phyloP scores from a whole-genome alignment of 805 yeast species.

The Teunomyces cretensis region DNA sequence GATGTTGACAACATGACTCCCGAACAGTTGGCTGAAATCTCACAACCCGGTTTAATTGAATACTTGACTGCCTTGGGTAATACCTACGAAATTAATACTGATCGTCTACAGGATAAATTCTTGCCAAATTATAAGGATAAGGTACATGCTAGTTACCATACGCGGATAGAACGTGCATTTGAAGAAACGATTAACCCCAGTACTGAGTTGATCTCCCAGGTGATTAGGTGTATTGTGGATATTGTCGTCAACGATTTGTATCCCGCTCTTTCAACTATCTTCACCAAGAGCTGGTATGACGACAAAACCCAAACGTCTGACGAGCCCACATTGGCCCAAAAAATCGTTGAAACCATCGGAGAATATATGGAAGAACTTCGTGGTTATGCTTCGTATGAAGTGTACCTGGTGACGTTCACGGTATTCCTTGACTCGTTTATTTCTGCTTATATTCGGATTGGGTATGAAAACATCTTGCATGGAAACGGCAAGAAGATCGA shows the following conservation, averaged over 20 bases:
- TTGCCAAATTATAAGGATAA: slow-evolving; percentile 60
- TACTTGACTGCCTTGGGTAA: slow-evolving; percentile 81
- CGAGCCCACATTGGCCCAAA: slow-evolving; percentile 50
- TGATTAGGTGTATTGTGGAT: slow-evolving; percentile 65
- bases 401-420: slow-evolving; percentile 39
- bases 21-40: slow-evolving; percentile 35
- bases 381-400: slow-evolving; percentile 42
- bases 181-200: slow-evolving; percentile 54
- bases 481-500: slow-evolving; percentile 45
- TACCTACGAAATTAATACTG: slow-evolving; percentile 77
- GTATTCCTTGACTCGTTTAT: slow-evolving; percentile 39
- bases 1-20: slow-evolving; percentile 42
- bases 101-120: slow-evolving; percentile 63
- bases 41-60: slow-evolving; percentile 71
- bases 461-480: slow-evolving; percentile 39
- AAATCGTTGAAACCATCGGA: slow-evolving; percentile 66
- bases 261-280: slow-evolving; percentile 59
- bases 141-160: slow-evolving; percentile 48
- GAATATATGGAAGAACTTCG: slow-evolving; percentile 72
- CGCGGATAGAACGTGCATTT: slow-evolving; percentile 34
- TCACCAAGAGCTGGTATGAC: slow-evolving; percentile 71
- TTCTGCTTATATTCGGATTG: slow-evolving; percentile 37
- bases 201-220: slow-evolving; percentile 77
- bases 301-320: slow-evolving; percentile 36
- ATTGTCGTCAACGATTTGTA: slow-evolving; percentile 73